phyloP scores from a whole-genome alignment of 352 stramenopile genomes.

The Phytophthora multivora region DNA sequence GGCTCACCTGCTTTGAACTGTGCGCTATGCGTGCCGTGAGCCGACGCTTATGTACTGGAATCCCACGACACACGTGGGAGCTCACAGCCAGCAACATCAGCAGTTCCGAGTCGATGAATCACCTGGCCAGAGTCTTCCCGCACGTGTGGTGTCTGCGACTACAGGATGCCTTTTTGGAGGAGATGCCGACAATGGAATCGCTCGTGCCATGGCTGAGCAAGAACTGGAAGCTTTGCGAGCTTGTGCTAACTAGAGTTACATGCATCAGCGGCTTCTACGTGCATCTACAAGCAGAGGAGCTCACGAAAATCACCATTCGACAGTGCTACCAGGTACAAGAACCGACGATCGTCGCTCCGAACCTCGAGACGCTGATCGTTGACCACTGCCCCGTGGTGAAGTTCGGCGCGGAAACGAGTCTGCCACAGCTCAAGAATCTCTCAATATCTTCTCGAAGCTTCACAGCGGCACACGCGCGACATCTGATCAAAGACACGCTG shows the following conservation, averaged over 20 bases:
- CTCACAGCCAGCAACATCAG: constrained; percentile 41
- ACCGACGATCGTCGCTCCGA: constrained; percentile 40
- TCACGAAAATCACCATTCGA: constrained; percentile 50
- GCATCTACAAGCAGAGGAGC: constrained; percentile 42
- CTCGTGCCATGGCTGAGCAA: constrained; percentile 36
- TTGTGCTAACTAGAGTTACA: constrained; percentile 54
- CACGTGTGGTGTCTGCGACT: constrained; percentile 45
- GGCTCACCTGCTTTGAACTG: constrained; percentile 51
- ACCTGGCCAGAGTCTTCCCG: constrained; percentile 42
- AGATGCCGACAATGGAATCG: constrained; percentile 36
- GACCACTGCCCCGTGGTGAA: constrained; percentile 48
- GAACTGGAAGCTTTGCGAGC: constrained; percentile 40
- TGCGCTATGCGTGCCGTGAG: constrained; percentile 39
- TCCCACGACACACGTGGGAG: constrained; percentile 50
- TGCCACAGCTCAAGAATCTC: constrained; percentile 55
- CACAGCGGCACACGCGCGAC: constrained; percentile 39
- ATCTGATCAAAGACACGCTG: constrained; percentile 54
- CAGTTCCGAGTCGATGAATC: constrained; percentile 28
- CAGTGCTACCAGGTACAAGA: constrained; percentile 69
- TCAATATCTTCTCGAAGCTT: constrained; percentile 54
- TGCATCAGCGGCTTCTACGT: constrained; percentile 55
- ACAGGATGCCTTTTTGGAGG: constrained; percentile 35
- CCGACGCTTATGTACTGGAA: constrained; percentile 22
- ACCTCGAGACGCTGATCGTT: constrained; percentile 44
- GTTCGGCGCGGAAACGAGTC: constrained; percentile 46